Evolutionary conservation across 1,139 yeast genomes (phyloP), one percentile per base, ranked within the genome.

Genomic region (Debaryomyces nepalensis): DNA sequence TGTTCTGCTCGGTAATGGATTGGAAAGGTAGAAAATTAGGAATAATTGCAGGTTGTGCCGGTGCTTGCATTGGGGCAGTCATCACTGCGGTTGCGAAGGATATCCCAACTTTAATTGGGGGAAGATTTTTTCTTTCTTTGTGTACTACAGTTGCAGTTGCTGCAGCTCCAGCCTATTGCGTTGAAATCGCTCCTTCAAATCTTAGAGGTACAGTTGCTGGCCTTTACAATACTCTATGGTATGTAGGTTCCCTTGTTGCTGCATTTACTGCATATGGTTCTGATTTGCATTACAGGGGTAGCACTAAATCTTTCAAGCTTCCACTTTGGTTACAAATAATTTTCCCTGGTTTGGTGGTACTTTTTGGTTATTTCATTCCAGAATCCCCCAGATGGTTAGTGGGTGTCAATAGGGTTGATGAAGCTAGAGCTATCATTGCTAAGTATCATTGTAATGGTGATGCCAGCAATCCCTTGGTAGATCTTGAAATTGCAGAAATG

Each of bases 301-400:
- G 50, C 27, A 50, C 49, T 35, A 49, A 48, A 5, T 52, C 54
- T 33, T 55, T 57, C 36, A 37, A 35, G 9, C 48, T 53, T 26
- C 54, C 55, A 2, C 45, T 53, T 1, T 53, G 44, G 45, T 33
- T 52, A 30, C 57, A 53, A 32, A 43, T 43, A n/a, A 40, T 47
- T 3, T 45, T 48, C 26, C 55, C 57, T 5, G 41, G 45, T 19
- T 23, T 46, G 15, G 43, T 42, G 3, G 18, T 37, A n/a, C 10
- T 40, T 5, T 37, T 35, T 20, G 30, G 37, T 2, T 66, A 63
- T 34, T 66, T 73, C 44, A 67, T 81, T 18, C 86, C 87, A 1
- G 87, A 82, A 52, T 75, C 83, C 3, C 87, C 87, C 2, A 64
- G 86, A 42, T 80, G 72, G 70, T 61, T 78, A 26, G 65, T 79